A percentile compares a stretch with the other conserved stretches of the same genome.
phyloP scores from a whole-genome alignment of 73 alveolate species.

The Paramecium sexaurelia region DNA sequence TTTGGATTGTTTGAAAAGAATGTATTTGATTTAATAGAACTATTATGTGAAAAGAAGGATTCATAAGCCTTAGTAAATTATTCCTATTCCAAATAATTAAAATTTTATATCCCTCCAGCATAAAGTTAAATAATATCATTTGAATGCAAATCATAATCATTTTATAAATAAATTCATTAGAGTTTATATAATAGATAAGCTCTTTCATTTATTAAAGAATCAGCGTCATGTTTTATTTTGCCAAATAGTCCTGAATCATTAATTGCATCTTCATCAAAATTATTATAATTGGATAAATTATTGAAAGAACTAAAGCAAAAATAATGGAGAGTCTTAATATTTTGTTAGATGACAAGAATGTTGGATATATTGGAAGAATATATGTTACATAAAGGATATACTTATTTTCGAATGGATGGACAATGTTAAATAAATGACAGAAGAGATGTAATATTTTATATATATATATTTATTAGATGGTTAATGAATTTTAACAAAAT shows the following conservation, averaged over 20 bases:
- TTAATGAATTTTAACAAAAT: slow-evolving; percentile 93
- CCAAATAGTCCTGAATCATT: slow-evolving; percentile 49
- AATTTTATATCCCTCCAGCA: neutral
- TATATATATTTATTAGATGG: slow-evolving; percentile 75
- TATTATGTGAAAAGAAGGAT: neutral
- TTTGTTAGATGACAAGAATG: slow-evolving; percentile 99
- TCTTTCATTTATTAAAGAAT: slow-evolving; percentile 35
- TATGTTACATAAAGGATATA: slow-evolving; percentile 87
- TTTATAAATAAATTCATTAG: neutral
- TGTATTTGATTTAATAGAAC: neutral
- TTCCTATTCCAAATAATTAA: neutral
- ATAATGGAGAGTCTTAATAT: slow-evolving; percentile 91
- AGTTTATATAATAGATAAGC: slow-evolving; percentile 35
- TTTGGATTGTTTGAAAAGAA: neutral
- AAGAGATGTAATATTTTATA: slow-evolving; percentile 75
- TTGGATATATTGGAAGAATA: slow-evolving; percentile 97
- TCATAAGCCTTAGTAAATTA: neutral
- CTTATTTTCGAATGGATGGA: slow-evolving; percentile 98
- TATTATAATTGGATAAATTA: slow-evolving; percentile 81
- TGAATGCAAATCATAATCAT: slow-evolving; percentile 32
- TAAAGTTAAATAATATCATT: neutral
- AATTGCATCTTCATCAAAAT: slow-evolving; percentile 56
- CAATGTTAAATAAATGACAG: slow-evolving; percentile 94
- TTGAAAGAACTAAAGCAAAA: slow-evolving; percentile 81
- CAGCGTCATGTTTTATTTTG: neutral